Base-by-base conservation (phyloP, 1,284 basidiomycete genomes). In the Boletellus sp. region DNA sequence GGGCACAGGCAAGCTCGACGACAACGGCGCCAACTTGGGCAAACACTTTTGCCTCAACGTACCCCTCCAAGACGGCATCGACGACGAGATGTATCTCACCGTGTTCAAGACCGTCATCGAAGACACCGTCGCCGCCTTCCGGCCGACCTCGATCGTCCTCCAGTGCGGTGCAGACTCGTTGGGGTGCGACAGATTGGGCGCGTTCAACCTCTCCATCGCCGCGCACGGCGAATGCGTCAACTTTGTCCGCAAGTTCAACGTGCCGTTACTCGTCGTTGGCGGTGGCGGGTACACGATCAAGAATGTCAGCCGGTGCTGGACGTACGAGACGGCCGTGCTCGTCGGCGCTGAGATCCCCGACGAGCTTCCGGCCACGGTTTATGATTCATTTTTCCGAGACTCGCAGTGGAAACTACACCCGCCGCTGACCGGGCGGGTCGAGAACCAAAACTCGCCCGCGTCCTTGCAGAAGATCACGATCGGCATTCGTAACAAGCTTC, bases 141-240 rank as follows among this genome's bases (percentile, higher is more conserved):
- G 87, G 15, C 96, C 97, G 0, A 82, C 88, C 0, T 79, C 91
- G 1, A 97, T 99, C 58, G 96, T 99, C 8, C 77, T 99, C 7
- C 96, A 99, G 70, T 99, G 97, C 65, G 97, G 96, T 8, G 97
- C 97, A 2, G 96, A 99, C 66, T 97, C 93, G 10, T 77, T 99
- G 5, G 96, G 96, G 1, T 91, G 92, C 58, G 97, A 99, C 69
- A 78, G 96, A 41, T 76, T 99, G 0, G 96, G 96, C 21, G 94
- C 94, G 2, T 99, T 99, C 81, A 99, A 99, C 65, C 79, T 99
- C 12, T 95, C 91, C n/a, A 98, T 98, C 58, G 90, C 92, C n/a
- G 96, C 94, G 0, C 96, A 99, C 63, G 96, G 96, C 33, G 95
- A 98, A 72, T 98, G 96, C 68, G 95, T 99, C 13, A 88, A 95